Evolutionary conservation across 371 early-diverging fungal genomes (phyloP).

Genomic region (Dipsacomyces acuminosporus): DNA sequence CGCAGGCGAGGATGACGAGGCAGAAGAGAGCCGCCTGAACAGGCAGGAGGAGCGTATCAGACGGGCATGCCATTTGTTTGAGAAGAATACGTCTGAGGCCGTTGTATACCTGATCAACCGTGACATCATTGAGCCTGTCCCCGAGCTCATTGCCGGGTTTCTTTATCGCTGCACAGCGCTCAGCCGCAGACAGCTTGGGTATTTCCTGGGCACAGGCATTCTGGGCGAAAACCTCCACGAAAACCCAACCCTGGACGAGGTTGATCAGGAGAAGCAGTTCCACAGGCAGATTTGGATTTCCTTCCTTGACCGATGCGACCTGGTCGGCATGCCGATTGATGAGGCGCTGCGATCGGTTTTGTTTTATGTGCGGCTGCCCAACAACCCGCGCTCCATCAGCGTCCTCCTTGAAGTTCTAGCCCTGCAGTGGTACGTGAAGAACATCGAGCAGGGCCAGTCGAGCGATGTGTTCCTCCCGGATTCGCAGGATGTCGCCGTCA

Average conservation of each 20-base stretch:
- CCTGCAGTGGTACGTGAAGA: conserved; percentile 65
- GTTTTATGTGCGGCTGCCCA: conserved; percentile 69
- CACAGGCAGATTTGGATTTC: conserved; percentile 58
- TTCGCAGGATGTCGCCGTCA: conserved; percentile 46
- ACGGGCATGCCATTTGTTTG: conserved; percentile 57
- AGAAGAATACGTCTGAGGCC: conserved; percentile 62
- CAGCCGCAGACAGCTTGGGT: conserved; percentile 70
- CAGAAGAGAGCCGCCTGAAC: conserved; percentile 36
- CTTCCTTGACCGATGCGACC: conserved; percentile 71
- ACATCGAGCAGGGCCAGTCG: conserved; percentile 19
- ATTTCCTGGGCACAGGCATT: conserved; percentile 55
- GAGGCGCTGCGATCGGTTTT: conserved; percentile 77
- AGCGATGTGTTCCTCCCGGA: conserved; percentile 42
- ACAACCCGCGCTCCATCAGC: conserved; percentile 68
- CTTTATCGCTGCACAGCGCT: conserved; percentile 76
- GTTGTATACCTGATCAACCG: conserved; percentile 68
- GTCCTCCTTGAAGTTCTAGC: conserved; percentile 74
- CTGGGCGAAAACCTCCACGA: conserved; percentile 46
- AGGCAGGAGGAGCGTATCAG: conserved; percentile 42
- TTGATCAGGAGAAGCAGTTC: conserved; percentile 45
- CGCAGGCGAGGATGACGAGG: conserved; percentile 33
- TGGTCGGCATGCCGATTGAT: conserved; percentile 67
- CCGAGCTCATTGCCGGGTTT: conserved; percentile 74
- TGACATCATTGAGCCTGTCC: conserved; percentile 60
- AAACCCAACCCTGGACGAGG: conserved; percentile 42